These are phyloP conservation scores for Trichoderma breve DNA, from an alignment of 2,329 filamentous ascomycete genomes.

Conservation along the genomic window DNA sequence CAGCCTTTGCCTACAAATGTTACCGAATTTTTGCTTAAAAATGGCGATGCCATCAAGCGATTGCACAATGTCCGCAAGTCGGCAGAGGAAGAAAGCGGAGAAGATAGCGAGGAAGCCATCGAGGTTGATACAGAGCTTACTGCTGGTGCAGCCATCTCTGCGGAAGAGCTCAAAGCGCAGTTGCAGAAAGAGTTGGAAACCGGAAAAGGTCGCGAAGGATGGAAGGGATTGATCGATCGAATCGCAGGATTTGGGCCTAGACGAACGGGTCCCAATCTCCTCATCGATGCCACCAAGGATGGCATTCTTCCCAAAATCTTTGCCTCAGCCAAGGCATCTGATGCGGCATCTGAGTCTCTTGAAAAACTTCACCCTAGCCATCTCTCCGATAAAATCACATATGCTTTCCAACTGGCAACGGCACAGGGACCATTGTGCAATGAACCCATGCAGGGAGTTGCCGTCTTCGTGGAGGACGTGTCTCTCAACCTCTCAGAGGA, in stretches of 20 bases:
- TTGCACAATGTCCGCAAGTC: constrained; percentile 68
- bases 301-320: constrained; percentile 73
- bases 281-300: constrained; percentile 77
- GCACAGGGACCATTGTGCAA: constrained; percentile 86
- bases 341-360: constrained; percentile 40
- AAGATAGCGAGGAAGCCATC: constrained; percentile 34
- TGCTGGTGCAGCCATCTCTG: constrained; percentile 61
- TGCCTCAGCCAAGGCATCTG: constrained; percentile 34
- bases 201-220: constrained; percentile 69
- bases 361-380: constrained; percentile 60
- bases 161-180: constrained; percentile 73
- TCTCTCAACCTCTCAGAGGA: constrained; percentile 56
- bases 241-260: constrained; percentile 90
- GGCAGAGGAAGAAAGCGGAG: constrained; percentile 35
- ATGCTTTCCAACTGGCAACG: constrained; percentile 91
- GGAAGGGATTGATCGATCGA: constrained; percentile 72
- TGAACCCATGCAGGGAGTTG: constrained; percentile 90
- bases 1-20: constrained; percentile 74
- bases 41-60: constrained; percentile 73
- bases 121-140: constrained; percentile 57
- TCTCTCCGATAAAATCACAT: constrained; percentile 84
- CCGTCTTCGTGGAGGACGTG: constrained; percentile 84
- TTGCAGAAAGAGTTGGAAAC: constrained; percentile 67
- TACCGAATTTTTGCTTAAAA: constrained; percentile 82
- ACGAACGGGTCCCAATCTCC: constrained; percentile 80